Evolutionary conservation across 257 asterid genomes (phyloP), one percentile per base, ranked within the genome.

Genomic region (Verbascum thapsus): DNA sequence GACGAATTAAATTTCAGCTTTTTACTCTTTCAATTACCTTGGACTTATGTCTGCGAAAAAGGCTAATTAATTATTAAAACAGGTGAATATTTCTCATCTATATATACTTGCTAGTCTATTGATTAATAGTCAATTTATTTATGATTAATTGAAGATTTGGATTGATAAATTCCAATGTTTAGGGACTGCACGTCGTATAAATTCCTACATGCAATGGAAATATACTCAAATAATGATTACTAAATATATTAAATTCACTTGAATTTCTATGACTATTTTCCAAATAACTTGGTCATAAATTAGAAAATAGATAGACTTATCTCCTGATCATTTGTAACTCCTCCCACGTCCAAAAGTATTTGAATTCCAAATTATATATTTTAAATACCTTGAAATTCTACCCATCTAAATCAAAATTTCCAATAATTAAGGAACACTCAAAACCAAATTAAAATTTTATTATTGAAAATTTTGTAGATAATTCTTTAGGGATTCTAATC

Each of bases 81-180:
- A 6, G 8, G 13, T 3, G 42, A n/a, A 51, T 23, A 9, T 51
- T 10, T 47, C 11, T 11, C 20, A 17, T 12, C 4, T 5, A n/a
- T 12, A 12, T 53, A 12, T 12, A 6, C 6, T 0, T 53, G 19
- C 32, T 26, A 26, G 32, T 1, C 3, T 30, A 53, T 53, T 53
- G 30, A 10, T 23, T 22, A 8, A 8, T 9, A 32, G 61, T 54
- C 61, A 54, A 34, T 26, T 15, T 34, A 49, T 53, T 26, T 54
- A 43, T 8, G 7, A 54, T 54, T 34, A 3, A 0, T n/a, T 53
- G 40, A 10, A 30, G 15, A 5, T 53, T 53, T 53, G 40, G 26
- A 23, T 23, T 53, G 39, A 53, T 53, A 26, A 5, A 26, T 12
- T 54, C 61, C 61, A 20, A 54, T n/a, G 55, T 5, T 19, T 19